These are phyloP conservation scores for Trametes coccinea DNA, from an alignment of 768 basidiomycete species.

Conservation along the genomic window DNA sequence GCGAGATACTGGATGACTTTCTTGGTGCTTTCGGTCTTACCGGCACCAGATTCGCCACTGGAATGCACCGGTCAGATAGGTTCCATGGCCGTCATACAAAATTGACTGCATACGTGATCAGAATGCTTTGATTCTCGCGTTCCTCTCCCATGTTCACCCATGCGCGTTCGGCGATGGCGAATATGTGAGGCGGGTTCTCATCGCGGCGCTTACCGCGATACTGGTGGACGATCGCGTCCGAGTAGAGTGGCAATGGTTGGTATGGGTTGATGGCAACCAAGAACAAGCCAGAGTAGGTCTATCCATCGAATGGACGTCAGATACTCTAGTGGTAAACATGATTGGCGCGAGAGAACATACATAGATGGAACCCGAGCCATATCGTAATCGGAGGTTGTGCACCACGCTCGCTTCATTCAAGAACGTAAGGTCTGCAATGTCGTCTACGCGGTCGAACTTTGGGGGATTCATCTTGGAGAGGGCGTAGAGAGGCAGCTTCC, in stretches of 20 bases:
- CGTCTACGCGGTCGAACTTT: slow-evolving; percentile 96
- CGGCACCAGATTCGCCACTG: slow-evolving; percentile 98
- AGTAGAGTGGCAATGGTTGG: slow-evolving; percentile 87
- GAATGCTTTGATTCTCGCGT: slow-evolving; percentile 94
- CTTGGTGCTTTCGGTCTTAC: slow-evolving; percentile 99
- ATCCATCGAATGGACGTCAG: neutral
- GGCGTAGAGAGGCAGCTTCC: slow-evolving; percentile 72
- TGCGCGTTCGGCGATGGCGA: slow-evolving; percentile 94
- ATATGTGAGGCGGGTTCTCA: slow-evolving; percentile 96
- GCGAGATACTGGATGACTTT: slow-evolving; percentile 99
- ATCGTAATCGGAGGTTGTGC: slow-evolving; percentile 92
- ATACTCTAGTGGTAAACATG: neutral
- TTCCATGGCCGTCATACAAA: too few relatives aligned
- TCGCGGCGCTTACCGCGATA: slow-evolving; percentile 87
- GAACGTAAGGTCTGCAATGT: slow-evolving; percentile 97
- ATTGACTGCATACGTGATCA: slow-evolving; percentile 96
- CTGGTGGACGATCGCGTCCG: slow-evolving; percentile 82
- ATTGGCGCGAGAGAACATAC: slow-evolving; percentile 38
- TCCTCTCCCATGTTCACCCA: slow-evolving; percentile 99
- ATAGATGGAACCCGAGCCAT: slow-evolving; percentile 90
- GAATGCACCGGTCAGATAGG: neutral
- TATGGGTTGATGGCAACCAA: slow-evolving; percentile 99
- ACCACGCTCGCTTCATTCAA: slow-evolving; percentile 98
- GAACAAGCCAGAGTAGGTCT: slow-evolving; percentile 97
- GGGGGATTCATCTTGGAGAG: slow-evolving; percentile 98